A percentile compares a stretch with the other conserved stretches of the same genome.
Evolutionary conservation across 73 alveolate genomes (phyloP).

Genomic region (Paramecium sexaurelia): DNA sequence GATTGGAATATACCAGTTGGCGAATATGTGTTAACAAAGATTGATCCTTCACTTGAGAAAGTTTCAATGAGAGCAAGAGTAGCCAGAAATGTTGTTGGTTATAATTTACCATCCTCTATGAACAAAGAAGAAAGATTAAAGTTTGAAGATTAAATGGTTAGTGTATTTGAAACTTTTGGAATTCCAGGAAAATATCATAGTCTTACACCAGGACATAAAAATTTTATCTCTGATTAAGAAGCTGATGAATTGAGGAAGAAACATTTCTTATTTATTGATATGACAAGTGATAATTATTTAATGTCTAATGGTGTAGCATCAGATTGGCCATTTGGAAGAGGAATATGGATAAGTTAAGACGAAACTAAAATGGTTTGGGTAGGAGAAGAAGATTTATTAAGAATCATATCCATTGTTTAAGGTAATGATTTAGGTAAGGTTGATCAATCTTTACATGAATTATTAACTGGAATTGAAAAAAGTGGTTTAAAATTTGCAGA

Average conservation of each 20-base stretch:
- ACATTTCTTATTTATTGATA: neutral
- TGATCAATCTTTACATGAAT: neutral
- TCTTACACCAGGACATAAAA: neutral
- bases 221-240: neutral
- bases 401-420: neutral
- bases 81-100: neutral
- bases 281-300: neutral
- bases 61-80: constrained; percentile 32
- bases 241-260: neutral
- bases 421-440: neutral
- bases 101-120: neutral
- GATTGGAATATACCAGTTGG: neutral
- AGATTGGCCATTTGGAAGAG: constrained; percentile 18
- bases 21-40: neutral
- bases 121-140: neutral
- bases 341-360: neutral
- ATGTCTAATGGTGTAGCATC: constrained; percentile 12
- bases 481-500: neutral
- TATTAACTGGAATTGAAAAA: neutral
- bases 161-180: neutral
- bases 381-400: neutral
- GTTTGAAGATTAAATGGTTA: neutral
- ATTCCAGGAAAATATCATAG: neutral
- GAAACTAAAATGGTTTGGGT: constrained; percentile 1
- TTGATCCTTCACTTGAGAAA: neutral